phyloP scores from a whole-genome alignment of 2,329 filamentous ascomycete genomes.

The Fusarium sp. region DNA sequence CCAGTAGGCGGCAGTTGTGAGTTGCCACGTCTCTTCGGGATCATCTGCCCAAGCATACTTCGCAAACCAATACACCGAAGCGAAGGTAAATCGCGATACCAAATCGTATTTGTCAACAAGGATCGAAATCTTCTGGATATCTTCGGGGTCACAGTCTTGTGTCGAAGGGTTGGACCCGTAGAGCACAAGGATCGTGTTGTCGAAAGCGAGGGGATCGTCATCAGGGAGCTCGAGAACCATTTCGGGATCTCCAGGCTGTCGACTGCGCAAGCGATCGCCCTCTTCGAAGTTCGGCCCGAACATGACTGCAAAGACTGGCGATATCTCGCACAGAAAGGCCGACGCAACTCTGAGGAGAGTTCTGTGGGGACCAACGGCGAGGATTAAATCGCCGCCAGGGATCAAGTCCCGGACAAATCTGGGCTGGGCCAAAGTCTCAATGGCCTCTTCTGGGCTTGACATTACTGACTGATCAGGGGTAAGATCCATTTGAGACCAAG shows the following conservation, averaged over 20 bases:
- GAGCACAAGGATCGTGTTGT: neutral
- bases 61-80: constrained; percentile 17
- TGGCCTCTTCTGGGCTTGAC: neutral
- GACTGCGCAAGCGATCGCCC: neutral
- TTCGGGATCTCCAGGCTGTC: neutral
- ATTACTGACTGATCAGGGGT: neutral
- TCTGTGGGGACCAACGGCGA: constrained; percentile 19
- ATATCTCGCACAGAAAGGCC: constrained; percentile 30
- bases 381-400: constrained; percentile 26
- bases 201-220: constrained; percentile 1
- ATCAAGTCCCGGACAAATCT: neutral
- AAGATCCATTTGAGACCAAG: neutral
- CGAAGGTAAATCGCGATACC: constrained; percentile 12
- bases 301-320: constrained; percentile 21
- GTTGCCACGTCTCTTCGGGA: constrained; percentile 19
- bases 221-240: constrained; percentile 21
- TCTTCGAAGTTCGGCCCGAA: constrained; percentile 16
- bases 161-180: constrained; percentile 13
- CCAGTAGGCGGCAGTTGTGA: constrained; percentile 13
- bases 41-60: constrained; percentile 15
- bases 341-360: constrained; percentile 24
- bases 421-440: neutral
- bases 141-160: neutral
- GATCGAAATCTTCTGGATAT: constrained; percentile 11
- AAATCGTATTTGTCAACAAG: constrained; percentile 26